Evolutionary conservation across 345 rosid species (phyloP).

Genomic region (Gossypium turneri): DNA sequence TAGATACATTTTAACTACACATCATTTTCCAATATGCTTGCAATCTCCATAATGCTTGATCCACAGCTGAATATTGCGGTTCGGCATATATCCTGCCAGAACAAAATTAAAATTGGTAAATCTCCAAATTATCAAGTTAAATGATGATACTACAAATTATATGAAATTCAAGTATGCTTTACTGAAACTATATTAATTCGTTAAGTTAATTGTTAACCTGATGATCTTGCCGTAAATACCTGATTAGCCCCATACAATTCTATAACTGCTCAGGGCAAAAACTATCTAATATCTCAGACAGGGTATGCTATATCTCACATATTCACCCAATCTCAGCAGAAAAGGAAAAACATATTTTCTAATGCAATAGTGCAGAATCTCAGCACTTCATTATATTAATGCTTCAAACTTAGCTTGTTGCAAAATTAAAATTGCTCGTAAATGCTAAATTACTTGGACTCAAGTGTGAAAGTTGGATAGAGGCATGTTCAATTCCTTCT

Average conservation of each 20-base stretch:
- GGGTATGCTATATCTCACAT: no score
- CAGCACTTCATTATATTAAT: background rate
- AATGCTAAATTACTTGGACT: background rate
- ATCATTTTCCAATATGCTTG: constrained; percentile 5
- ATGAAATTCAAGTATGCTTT: background rate
- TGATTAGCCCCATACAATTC: background rate
- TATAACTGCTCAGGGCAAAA: no score
- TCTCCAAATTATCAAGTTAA: background rate
- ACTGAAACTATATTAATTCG: no score
- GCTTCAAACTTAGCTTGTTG: background rate
- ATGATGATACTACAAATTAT: background rate
- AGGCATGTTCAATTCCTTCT: background rate
- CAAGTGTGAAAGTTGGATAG: background rate
- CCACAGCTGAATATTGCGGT: constrained; percentile 8
- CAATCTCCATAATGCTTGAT: constrained; percentile 4
- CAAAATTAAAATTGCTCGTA: background rate
- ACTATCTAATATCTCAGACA: background rate
- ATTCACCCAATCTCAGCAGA: background rate
- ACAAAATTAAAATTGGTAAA: background rate
- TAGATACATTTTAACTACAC: constrained; percentile 3
- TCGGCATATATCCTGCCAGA: constrained; percentile 30
- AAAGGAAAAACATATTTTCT: background rate
- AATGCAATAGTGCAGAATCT: no score
- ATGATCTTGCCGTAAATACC: background rate
- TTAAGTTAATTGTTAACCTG: background rate